Evolutionary conservation across 352 stramenopile species (phyloP), one percentile per base, ranked within the genome.

Genomic region (Elongisporangium senticosum): DNA sequence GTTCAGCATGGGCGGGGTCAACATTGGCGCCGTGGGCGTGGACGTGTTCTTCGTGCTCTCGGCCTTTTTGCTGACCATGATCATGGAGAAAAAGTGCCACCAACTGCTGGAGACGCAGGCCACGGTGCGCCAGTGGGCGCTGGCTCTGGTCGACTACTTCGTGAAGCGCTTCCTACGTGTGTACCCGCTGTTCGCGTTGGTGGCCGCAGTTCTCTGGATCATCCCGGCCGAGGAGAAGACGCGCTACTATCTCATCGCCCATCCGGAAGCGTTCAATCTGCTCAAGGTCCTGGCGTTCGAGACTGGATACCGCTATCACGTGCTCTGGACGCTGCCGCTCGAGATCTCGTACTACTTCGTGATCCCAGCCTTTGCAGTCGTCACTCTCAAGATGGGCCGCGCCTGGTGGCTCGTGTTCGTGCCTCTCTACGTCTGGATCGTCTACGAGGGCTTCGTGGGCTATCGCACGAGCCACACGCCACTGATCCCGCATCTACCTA

Each of bases 261-360:
- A n/a, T n/a, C n/a, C n/a, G n/a, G 59, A 62, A 13, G 17, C 67
- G 4, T 83, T 65, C 43, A 52, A 74, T 8, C 51, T 75, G 47
- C 56, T 62, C n/a, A 69, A 76, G 15, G 73, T 77, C 22, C 69
- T 83, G 21, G 59, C 63, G 6, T 80, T 83, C 51, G 50, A 60
- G 6, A 62, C 59, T 5, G 53, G 67, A 17, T 68, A 65, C 23
- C 74, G 69, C 4, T 77, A 72, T 33, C 65, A 78, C 50, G 65
- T 86, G 0, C 72, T 86, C 24, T 86, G 76, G 75, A 74, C 76
- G 17, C 63, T 86, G 19, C 73, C 73, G 0, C 57, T 86, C 17
- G 68, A 80, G 59, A 77, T 80, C 40, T 51, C 49, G 33, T 77
- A 77, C 60, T 80, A 77, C 57, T 80, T 73, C 24, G 23, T 77